Percentiles rank a stretch among this genome's conserved stretches.
phyloP scores from a whole-genome alignment of 2,329 filamentous ascomycete genomes.

The Emmonsia crescens region DNA sequence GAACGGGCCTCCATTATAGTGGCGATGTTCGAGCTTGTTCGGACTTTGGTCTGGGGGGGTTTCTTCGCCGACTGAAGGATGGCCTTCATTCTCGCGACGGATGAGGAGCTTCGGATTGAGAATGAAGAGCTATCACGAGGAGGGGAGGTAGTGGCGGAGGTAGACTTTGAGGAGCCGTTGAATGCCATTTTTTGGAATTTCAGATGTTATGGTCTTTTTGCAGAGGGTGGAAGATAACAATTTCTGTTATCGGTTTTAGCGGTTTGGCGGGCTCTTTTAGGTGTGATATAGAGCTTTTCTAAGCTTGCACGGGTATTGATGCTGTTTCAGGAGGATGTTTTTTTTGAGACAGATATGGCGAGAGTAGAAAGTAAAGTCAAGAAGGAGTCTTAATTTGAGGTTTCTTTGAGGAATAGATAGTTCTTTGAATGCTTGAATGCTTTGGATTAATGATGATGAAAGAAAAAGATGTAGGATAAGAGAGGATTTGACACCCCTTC shows the following conservation, averaged over 20 bases:
- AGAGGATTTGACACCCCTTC: background rate
- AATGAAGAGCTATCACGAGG: background rate
- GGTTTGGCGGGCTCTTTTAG: background rate
- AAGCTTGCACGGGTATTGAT: background rate
- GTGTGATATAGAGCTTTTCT: background rate
- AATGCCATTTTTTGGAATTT: background rate
- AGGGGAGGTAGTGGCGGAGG: background rate
- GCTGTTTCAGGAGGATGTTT: background rate
- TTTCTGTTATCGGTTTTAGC: background rate
- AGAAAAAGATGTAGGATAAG: background rate
- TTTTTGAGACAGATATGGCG: too few relatives aligned
- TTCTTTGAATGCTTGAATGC: background rate
- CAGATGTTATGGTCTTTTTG: background rate
- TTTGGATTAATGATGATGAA: conserved; percentile 2
- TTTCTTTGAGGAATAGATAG: background rate
- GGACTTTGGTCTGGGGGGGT: background rate
- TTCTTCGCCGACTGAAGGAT: background rate
- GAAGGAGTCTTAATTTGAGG: background rate
- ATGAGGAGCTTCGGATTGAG: background rate
- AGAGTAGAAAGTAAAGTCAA: background rate
- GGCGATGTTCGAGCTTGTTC: background rate
- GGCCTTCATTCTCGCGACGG: background rate
- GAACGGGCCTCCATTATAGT: background rate
- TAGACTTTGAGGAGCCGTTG: background rate
- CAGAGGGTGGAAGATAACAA: background rate